Evolutionary conservation across 2,329 filamentous ascomycete species (phyloP).

Genomic region (Fusarium abutilonis): DNA sequence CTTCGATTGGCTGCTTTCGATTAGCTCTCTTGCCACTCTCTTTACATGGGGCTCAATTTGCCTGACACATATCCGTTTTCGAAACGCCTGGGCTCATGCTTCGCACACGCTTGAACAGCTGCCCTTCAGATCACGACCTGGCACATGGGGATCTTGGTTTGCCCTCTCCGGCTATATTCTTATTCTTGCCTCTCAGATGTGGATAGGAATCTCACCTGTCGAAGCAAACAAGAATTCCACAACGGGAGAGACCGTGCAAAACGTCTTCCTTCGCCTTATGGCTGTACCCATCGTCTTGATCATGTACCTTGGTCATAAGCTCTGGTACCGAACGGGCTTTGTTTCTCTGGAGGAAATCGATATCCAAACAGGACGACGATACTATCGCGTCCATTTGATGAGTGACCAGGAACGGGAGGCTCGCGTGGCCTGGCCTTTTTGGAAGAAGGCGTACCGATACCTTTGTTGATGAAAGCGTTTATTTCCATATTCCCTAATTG

Average conservation of each 20-base stretch:
- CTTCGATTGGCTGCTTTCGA: conserved; percentile 81
- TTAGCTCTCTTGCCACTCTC: conserved; percentile 76
- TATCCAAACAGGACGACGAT: conserved; percentile 82
- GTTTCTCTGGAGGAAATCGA: conserved; percentile 81
- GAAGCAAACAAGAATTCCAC: conserved; percentile 55
- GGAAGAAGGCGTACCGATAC: conserved; percentile 79
- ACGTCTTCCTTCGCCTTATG: conserved; percentile 78
- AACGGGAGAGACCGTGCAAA: conserved; percentile 60
- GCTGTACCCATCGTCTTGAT: conserved; percentile 74
- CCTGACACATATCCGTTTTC: conserved; percentile 91
- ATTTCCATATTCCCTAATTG: background rate
- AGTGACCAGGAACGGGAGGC: conserved; percentile 83
- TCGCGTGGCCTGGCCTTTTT: conserved; percentile 73
- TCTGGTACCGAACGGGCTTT: conserved; percentile 62
- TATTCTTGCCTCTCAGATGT: conserved; percentile 84
- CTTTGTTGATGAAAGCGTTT: conserved; percentile 64
- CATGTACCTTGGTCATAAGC: conserved; percentile 81
- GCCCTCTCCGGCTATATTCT: conserved; percentile 79
- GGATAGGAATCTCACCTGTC: conserved; percentile 82
- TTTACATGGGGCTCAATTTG: conserved; percentile 88
- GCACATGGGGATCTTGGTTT: conserved; percentile 80
- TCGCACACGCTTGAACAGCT: conserved; percentile 77
- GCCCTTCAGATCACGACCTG: conserved; percentile 81
- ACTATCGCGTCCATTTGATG: conserved; percentile 81
- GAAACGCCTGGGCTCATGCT: conserved; percentile 74